These are phyloP conservation scores for Colletotrichum endophyticum DNA, from an alignment of 2,329 filamentous ascomycete genomes.

Conservation along the genomic window DNA sequence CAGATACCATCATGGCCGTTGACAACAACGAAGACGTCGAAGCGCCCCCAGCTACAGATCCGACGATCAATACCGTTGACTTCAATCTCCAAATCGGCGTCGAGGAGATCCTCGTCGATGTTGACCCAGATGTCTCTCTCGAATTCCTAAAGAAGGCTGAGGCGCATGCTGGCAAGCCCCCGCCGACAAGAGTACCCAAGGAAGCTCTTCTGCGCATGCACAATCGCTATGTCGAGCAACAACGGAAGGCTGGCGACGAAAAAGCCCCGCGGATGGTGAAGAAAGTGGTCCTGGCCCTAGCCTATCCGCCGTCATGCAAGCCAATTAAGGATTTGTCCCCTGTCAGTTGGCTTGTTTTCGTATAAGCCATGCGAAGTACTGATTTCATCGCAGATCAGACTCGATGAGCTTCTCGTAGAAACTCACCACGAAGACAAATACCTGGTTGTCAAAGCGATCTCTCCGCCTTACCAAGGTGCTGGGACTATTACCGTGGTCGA, in stretches of 20 bases:
- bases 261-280: constrained; percentile 27
- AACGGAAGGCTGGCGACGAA: neutral
- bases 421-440: constrained; percentile 37
- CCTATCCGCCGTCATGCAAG: constrained; percentile 24
- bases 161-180: constrained; percentile 23
- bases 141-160: constrained; percentile 25
- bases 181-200: constrained; percentile 2
- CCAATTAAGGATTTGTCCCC: constrained; percentile 8
- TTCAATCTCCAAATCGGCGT: constrained; percentile 22
- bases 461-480: constrained; percentile 34
- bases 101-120: constrained; percentile 24
- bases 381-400: constrained; percentile 26
- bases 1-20: neutral
- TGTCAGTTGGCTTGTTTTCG: neutral
- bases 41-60: neutral
- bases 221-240: constrained; percentile 23
- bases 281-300: constrained; percentile 25
- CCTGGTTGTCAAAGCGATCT: constrained; percentile 33
- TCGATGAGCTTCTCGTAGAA: constrained; percentile 33
- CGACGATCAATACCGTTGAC: constrained; percentile 16
- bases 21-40: neutral
- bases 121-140: constrained; percentile 25
- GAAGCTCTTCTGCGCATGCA: constrained; percentile 21
- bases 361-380: neutral
- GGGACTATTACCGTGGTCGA: constrained; percentile 39